Conservation (phyloP, 1,284 basidiomycete genomes). For the Fomes fomentarius region DNA sequence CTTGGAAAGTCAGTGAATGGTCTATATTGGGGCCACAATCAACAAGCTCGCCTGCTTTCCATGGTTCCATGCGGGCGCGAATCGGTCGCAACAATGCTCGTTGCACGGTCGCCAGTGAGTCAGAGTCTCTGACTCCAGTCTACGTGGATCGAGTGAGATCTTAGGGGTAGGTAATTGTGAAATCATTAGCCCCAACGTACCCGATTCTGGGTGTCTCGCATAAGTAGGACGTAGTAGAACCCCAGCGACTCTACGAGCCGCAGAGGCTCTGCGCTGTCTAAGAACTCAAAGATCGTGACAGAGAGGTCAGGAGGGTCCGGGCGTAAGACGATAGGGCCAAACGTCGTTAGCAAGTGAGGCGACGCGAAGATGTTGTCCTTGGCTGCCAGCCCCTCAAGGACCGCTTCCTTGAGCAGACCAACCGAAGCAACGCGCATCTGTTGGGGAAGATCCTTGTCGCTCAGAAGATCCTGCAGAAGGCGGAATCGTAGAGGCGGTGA, state of each 20-base stretch:
- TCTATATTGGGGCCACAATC: no score
- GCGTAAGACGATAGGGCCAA: slow-evolving; percentile 56
- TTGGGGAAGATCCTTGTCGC: slow-evolving; percentile 49
- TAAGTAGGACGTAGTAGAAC: slow-evolving; percentile 55
- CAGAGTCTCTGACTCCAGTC: slow-evolving; percentile 55
- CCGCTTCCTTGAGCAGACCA: slow-evolving; percentile 66
- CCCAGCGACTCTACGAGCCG: slow-evolving; percentile 55
- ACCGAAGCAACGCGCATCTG: slow-evolving; percentile 70
- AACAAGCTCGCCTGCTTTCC: slow-evolving; percentile 27
- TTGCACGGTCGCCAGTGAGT: slow-evolving; percentile 35
- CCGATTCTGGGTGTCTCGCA: slow-evolving; percentile 48
- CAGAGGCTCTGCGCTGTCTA: slow-evolving; percentile 50
- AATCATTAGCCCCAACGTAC: slow-evolving; percentile 38
- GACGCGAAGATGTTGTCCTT: slow-evolving; percentile 47
- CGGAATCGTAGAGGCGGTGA: slow-evolving; percentile 53
- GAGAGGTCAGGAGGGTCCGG: slow-evolving; percentile 49
- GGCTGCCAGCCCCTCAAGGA: slow-evolving; percentile 52
- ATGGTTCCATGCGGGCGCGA: slow-evolving; percentile 28
- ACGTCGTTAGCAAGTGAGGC: slow-evolving; percentile 47
- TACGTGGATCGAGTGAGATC: slow-evolving; percentile 26
- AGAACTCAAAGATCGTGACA: slow-evolving; percentile 38
- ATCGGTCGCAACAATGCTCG: slow-evolving; percentile 35
- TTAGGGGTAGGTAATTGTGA: neutral
- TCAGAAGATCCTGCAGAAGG: slow-evolving; percentile 54
- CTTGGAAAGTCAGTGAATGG: no score